A percentile compares a stretch with the other conserved stretches of the same genome.
Conservation (phyloP, 768 basidiomycete genomes). For the Pholiota molesta region DNA sequence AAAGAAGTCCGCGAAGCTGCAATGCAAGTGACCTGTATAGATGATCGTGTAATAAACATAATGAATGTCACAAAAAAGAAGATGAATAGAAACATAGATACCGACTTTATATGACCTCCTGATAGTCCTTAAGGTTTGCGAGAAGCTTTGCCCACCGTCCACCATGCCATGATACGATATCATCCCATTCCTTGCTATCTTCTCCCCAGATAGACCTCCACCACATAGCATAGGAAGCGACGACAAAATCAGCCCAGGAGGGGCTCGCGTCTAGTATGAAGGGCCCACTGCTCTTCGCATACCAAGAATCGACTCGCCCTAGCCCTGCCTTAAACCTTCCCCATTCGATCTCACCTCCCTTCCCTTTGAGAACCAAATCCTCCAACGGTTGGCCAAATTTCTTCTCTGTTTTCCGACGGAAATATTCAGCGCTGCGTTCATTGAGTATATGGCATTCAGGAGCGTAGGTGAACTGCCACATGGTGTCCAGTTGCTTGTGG, state of each 20-base stretch:
- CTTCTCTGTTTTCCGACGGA: constrained; percentile 36
- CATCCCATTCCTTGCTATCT: constrained; percentile 45
- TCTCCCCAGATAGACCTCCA: constrained; percentile 34
- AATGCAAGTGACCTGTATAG: neutral
- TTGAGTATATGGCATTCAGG: constrained; percentile 22
- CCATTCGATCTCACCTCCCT: constrained; percentile 39
- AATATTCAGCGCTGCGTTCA: constrained; percentile 30
- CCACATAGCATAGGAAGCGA: constrained; percentile 34
- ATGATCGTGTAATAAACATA: neutral
- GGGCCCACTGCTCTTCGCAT: constrained; percentile 30
- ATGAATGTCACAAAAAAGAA: neutral
- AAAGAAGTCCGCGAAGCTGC: neutral
- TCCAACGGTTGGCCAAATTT: constrained; percentile 40
- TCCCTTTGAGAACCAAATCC: constrained; percentile 33
- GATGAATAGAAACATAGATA: neutral
- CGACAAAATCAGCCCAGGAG: constrained; percentile 44
- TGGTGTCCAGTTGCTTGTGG: constrained; percentile 15
- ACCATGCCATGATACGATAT: constrained; percentile 38
- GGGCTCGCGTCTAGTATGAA: constrained; percentile 40
- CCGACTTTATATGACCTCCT: constrained; percentile 16
- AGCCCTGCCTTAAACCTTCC: constrained; percentile 35
- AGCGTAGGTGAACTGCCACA: constrained; percentile 25
- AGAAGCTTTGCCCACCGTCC: constrained; percentile 41
- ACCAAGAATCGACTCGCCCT: constrained; percentile 30
- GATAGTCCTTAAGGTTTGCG: constrained; percentile 33